Base-by-base conservation (phyloP, 202 grass and related monocot species). In the Schoenoplectus tabernaemontani region DNA sequence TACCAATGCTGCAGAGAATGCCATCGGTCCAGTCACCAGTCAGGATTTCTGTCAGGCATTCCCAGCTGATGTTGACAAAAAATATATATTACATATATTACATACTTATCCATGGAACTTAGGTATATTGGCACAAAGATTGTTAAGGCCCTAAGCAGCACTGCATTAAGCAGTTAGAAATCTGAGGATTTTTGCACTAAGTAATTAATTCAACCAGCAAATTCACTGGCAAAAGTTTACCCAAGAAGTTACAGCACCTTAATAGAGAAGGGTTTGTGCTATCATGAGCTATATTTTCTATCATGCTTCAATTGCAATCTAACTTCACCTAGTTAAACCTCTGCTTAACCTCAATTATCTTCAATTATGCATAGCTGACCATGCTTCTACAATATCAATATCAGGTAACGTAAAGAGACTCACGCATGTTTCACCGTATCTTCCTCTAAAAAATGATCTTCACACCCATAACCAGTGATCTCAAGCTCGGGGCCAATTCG, bases 371-470 rank as follows among this genome's bases (percentile, higher is more conserved):
- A 53, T 53, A 4, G 19, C 19, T 70, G 10, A 70, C 5, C 64
- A 4, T 68, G 12, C 1, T 30, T 48, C 5, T 32, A n/a, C 23
- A 28, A 51, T 51, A 51, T 50, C 24, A 69, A 46, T 26, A 44
- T 69, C 19, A 44, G 20, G 66, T 8, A 23, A n/a, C 42, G 19
- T 57, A 30, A 43, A 19, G 12, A 26, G 15, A 85, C 85, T 91
- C 81, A 97, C 94, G 89, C 84, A 87, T 97, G 94, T 23, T 87
- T 84, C 2, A 84, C 72, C 23, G 89, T 93, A 67, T 97, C 94
- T 79, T 94, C 89, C 87, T 97, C 94, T 6, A 97, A 87, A 77
- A 94, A 97, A 81, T 97, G 91, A 81, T 97, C 94, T 83, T 97
- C 94, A 68, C 94, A 97, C 51, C 91, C 94, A 64, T 93, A 94